Base-by-base conservation (phyloP, 345 rosid species). In the Eutrema japonicum region DNA sequence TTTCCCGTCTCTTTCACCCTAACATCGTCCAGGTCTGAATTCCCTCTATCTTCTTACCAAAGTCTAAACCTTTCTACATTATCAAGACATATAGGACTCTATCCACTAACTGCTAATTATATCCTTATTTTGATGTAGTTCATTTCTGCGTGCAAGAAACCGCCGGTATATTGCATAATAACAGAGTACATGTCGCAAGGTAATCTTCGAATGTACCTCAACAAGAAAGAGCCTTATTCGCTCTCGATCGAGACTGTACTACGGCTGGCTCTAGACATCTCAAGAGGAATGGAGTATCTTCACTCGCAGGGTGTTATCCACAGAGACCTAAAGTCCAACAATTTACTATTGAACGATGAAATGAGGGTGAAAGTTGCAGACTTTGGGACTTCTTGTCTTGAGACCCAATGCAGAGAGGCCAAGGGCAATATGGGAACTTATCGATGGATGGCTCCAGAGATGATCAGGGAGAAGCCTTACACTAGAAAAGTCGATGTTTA, bases 161-260 rank as follows among this genome's bases (percentile, higher is more conserved):
- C 97, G 0, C 99, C 99, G 0, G 96, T 92, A 33, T 95, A 95
- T 81, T 95, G 99, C 72, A 95, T 95, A 75, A 90, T 95, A 82
- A 95, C 96, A 0, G 99, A 95, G 69, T 95, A 92, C 85, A 95
- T 95, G 99, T 95, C 99, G 8, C 99, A 92, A 86, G 99, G 99
- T 36, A 95, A 89, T 32, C 87, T 95, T 8, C 80, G 99, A 83
- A 92, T 95, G 99, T 95, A 95, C 69, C 99, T 95, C 10, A 95
- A 92, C 91, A 95, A 95, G 86, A 92, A 95, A 82, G 96, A 86
- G 82, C 97, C 99, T 0, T 86, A 92, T 77, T 95, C 99, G 0
- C 93, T 95, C 29, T 95, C 99, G 11, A 88, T 86, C 8, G 97
- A 95, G 58, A 95, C 99, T 0, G 78, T 92, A 4, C 83, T 95